A percentile compares a stretch with the other conserved stretches of the same genome.
phyloP scores from a whole-genome alignment of 306 rosid species.

The Cucumis hystrix region DNA sequence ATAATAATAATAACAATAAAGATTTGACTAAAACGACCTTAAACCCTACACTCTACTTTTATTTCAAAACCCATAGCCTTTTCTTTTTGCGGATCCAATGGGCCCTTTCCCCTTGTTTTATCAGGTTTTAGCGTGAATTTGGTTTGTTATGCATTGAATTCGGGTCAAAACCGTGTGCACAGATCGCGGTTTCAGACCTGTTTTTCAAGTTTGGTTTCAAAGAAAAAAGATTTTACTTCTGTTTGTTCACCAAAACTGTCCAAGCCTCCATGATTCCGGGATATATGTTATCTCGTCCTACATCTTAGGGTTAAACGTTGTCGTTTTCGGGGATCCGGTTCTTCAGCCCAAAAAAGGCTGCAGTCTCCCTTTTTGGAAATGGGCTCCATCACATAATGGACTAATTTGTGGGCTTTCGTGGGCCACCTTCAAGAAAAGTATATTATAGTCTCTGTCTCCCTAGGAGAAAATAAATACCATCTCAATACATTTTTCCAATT shows the following conservation, averaged over 20 bases:
- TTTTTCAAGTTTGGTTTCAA: not conserved
- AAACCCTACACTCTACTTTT: not conserved
- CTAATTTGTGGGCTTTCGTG: constrained; percentile 1
- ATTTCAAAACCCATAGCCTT: not conserved
- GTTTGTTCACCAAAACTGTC: not conserved
- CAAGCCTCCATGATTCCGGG: not conserved
- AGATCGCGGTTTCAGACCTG: not conserved
- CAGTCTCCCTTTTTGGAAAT: not conserved
- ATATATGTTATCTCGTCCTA: not conserved
- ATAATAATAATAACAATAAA: not conserved
- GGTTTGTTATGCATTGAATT: not conserved
- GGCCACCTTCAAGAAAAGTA: not conserved
- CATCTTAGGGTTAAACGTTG: not conserved
- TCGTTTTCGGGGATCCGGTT: not conserved
- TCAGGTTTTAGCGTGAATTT: not conserved
- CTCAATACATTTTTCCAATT: too few species aligned
- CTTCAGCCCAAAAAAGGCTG: not conserved
- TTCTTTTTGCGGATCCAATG: not conserved
- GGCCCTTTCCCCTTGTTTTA: not conserved
- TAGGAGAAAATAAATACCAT: too few species aligned
- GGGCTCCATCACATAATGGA: not conserved
- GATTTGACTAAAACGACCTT: not conserved
- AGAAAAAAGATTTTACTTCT: not conserved
- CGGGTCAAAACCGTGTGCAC: not conserved
- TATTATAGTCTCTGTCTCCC: too few species aligned